Conservation (phyloP, 169 alveolate species). For the Plasmodium adleri region DNA sequence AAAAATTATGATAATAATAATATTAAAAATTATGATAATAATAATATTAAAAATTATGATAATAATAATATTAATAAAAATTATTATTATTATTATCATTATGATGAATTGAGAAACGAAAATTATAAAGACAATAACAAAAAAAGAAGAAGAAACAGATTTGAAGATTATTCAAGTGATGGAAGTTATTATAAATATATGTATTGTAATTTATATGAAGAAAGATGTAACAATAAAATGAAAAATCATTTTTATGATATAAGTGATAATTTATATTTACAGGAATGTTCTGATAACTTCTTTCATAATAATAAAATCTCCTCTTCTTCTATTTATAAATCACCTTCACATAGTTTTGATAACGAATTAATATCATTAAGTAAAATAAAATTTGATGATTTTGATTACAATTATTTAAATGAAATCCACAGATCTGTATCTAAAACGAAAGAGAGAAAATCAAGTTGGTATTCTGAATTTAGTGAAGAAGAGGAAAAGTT, state of each 20-base stretch:
- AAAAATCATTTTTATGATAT: constrained; percentile 54
- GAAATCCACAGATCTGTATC: constrained; percentile 3
- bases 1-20: neutral
- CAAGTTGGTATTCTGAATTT: neutral
- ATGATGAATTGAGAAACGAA: neutral
- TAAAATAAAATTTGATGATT: constrained; percentile 68
- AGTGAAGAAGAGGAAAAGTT: neutral
- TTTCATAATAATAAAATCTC: constrained; percentile 35
- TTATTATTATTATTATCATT: neutral
- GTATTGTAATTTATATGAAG: constrained; percentile 69
- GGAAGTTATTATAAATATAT: constrained; percentile 72
- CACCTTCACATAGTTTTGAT: constrained; percentile 67
- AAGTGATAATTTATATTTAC: constrained; percentile 62
- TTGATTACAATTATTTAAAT: constrained; percentile 63
- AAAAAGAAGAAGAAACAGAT: constrained; percentile 16
- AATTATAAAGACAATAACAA: neutral
- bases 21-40: neutral
- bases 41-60: neutral
- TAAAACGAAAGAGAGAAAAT: constrained; percentile 6
- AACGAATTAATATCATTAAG: constrained; percentile 54
- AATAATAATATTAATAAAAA: neutral
- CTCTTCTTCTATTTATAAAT: constrained; percentile 21
- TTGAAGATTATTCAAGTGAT: constrained; percentile 73
- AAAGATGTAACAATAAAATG: constrained; percentile 46
- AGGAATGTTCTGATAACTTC: constrained; percentile 73